Evolutionary conservation across 2,329 filamentous ascomycete genomes (phyloP), one percentile per base, ranked within the genome.

Genomic region (Aureobasidium sp.): DNA sequence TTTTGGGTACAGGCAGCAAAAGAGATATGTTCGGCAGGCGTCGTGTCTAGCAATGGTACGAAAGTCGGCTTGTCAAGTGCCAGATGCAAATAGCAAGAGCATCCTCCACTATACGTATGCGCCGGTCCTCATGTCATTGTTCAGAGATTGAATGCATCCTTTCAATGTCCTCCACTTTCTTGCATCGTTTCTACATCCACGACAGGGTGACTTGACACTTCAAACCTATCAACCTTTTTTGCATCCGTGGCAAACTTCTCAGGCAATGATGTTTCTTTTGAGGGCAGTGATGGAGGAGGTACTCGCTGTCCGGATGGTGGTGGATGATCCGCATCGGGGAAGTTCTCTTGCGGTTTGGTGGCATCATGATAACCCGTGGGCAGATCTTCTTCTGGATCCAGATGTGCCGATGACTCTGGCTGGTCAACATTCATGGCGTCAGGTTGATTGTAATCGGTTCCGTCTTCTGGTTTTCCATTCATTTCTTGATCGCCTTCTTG

Each of bases 181-280:
- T 17, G 14, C 49, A 32, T 32, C 2, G 34, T 32, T 21, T 71
- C 69, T 3, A 70, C 59, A 60, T 75, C 72, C 16, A 60, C 60
- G 4, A 73, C 61, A 2, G 71, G 68, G 32, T 72, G 67, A 47
- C 66, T 63, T 2, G 71, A 68, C n/a, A 73, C 47, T 5, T 62
- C 54, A 57, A 74, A 73, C 69, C 75, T 73, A 3, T 70, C 66
- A n/a, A 71, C 42, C 41, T 66, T 70, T 37, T 63, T 66, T 2
- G 57, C 55, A 4, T 57, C 61, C 30, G 60, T 56, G 2, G 57
- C 47, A 19, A 64, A 34, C 51, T 63, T 61, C 21, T 60, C 55
- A 3, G 62, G 61, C 16, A 64, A 35, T 19, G 62, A 60, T 38
- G 37, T 51, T n/a, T 51, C 48, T 11, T 34, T 41, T 1, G 10